phyloP scores from a whole-genome alignment of 805 yeast species.

The Suhomyces sp. region DNA sequence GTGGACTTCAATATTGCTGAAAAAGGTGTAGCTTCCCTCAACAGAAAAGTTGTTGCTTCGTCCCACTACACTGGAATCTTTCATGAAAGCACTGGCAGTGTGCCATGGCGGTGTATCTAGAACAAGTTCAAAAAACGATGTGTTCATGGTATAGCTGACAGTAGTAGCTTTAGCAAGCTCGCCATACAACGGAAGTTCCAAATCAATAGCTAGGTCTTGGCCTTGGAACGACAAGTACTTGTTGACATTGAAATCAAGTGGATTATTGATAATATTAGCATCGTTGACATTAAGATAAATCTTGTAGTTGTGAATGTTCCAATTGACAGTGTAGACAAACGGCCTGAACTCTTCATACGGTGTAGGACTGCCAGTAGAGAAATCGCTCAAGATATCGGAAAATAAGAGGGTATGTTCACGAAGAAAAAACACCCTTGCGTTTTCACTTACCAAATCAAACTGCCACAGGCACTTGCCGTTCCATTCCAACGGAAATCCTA shows the following conservation, averaged over 20 bases:
- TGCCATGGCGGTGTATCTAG: slow-evolving; percentile 91
- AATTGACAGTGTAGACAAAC: slow-evolving; percentile 54
- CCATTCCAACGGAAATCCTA: slow-evolving; percentile 79
- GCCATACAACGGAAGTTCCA: slow-evolving; percentile 58
- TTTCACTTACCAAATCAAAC: slow-evolving; percentile 50
- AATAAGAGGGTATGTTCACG: slow-evolving; percentile 79
- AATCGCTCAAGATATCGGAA: slow-evolving; percentile 72
- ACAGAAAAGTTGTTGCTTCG: slow-evolving; percentile 59
- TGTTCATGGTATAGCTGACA: slow-evolving; percentile 47
- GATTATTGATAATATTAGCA: slow-evolving; percentile 82
- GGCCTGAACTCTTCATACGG: slow-evolving; percentile 81
- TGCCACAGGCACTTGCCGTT: slow-evolving; percentile 73
- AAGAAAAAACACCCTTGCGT: slow-evolving; percentile 60
- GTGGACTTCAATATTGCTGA: slow-evolving; percentile 55
- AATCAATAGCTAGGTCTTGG: slow-evolving; percentile 43
- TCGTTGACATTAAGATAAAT: slow-evolving; percentile 81
- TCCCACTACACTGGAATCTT: slow-evolving; percentile 59
- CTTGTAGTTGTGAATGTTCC: slow-evolving; percentile 57
- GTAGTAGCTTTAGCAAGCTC: slow-evolving; percentile 51
- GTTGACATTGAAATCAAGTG: slow-evolving; percentile 79
- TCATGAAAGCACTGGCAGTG: slow-evolving; percentile 70
- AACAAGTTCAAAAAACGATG: slow-evolving; percentile 60
- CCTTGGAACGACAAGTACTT: slow-evolving; percentile 75
- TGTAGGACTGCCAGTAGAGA: slow-evolving; percentile 65
- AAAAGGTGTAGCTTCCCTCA: slow-evolving; percentile 64